Percentiles rank a stretch among this genome's conserved stretches.
phyloP scores from a whole-genome alignment of 2,329 filamentous ascomycete species.

The Cyphellophora europaea region DNA sequence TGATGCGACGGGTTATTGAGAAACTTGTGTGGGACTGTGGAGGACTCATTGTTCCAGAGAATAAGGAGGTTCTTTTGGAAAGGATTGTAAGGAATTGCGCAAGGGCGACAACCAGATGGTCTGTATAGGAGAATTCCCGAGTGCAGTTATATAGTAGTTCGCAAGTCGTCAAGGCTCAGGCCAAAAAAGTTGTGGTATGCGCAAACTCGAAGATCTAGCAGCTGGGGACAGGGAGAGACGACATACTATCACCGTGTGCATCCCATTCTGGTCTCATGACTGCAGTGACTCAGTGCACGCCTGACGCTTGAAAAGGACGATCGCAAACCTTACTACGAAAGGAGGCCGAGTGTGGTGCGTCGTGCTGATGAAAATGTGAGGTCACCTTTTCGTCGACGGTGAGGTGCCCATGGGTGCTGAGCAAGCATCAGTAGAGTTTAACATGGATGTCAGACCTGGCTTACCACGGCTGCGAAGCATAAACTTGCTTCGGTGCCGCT shows the following conservation, averaged over 20 bases:
- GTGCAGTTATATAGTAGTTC: not conserved
- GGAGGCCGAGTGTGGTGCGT: not conserved
- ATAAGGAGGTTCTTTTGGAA: not conserved
- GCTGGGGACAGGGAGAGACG: not conserved
- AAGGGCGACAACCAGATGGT: not conserved
- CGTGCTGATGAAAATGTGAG: slow-evolving; percentile 1
- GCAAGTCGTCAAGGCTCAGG: not conserved
- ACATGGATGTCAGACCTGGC: not conserved
- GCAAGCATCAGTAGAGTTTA: slow-evolving; percentile 1
- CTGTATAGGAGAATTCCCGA: not conserved
- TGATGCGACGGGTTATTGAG: slow-evolving; percentile 1
- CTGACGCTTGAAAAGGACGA: not conserved
- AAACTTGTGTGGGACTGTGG: slow-evolving; percentile 1
- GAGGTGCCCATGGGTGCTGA: not conserved
- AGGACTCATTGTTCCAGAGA: slow-evolving; percentile 1
- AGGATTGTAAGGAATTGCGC: not conserved
- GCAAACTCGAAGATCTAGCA: not conserved
- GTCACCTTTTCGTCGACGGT: slow-evolving; percentile 1
- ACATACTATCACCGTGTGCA: slow-evolving; percentile 1
- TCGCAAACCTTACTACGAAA: not conserved
- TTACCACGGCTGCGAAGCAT: not conserved
- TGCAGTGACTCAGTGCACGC: not conserved
- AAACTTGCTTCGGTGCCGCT: not conserved
- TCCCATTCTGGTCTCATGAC: not conserved
- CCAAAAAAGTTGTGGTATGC: not conserved